Evolutionary conservation across 73 alveolate species (phyloP), one percentile per base, ranked within the genome.

Genomic region (Blepharisma japonicum): DNA sequence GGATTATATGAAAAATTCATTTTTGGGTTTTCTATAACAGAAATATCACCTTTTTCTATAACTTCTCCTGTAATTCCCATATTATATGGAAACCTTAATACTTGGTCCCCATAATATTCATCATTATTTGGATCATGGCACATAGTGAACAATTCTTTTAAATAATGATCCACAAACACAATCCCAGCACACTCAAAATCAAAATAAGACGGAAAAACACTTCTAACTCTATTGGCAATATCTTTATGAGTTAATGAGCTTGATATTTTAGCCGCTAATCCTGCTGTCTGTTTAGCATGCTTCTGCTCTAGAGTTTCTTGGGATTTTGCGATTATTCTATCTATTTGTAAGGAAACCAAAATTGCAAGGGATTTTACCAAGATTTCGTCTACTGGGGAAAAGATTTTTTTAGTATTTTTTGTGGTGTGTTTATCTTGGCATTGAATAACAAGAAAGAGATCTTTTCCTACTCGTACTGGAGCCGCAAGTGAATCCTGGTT

Each of bases 151-250:
- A 61, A 61, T 9, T 25, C 18, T 8, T 61, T 14, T 9, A 39
- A 20, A 14, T 61, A 14, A 25, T 61, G 0, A 25, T 61, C 74
- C 14, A 61, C 18, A 61, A 61, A 61, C 14, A 61, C 74, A 61
- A 61, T 61, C 46, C 74, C 74, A 14, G 74, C 74, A 61, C 23
- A 14, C 50, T 61, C 74, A 61, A 61, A 61, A 25, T 61, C 74
- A 61, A 61, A 61, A 61, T 18, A 61, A 20, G 38, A 25, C 23
- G 74, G 74, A 14, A 61, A 25, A 1, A 61, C 74, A 61, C 23
- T 14, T 61, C 47, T 61, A 9, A 61, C 74, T 2, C 74, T n/a
- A 61, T 61, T 61, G 2, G 74, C 74, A 61, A 61, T 61, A 20
- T 61, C 74, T 25, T 39, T 14, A 61, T 61, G 74, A 0, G 49